A percentile compares a stretch with the other conserved stretches of the same genome.
These are phyloP conservation scores for Colletotrichum camelliae DNA, from an alignment of 2,329 filamentous ascomycete genomes.

Conservation along the genomic window DNA sequence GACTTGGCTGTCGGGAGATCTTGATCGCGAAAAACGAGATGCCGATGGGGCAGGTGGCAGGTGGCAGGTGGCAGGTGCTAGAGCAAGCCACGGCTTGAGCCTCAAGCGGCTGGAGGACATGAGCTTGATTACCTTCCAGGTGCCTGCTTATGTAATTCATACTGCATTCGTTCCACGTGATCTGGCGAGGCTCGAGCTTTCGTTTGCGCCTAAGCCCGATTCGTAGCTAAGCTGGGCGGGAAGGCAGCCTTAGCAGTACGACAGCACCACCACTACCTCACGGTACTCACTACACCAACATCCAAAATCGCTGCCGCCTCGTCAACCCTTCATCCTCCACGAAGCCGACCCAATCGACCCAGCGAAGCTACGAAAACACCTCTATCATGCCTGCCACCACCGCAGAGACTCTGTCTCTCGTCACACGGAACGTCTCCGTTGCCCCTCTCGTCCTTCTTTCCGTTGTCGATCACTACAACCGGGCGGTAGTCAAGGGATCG, in stretches of 20 bases:
- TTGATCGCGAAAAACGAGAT: not conserved
- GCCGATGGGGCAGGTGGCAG: not conserved
- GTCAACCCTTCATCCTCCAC: constrained; percentile 2
- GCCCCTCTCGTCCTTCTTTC: constrained; percentile 97
- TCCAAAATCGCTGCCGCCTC: not conserved
- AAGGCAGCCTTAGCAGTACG: constrained; percentile 32
- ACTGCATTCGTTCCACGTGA: constrained; percentile 4
- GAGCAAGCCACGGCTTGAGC: not conserved
- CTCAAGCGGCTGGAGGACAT: not conserved
- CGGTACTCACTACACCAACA: not conserved
- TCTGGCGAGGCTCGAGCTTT: constrained; percentile 22
- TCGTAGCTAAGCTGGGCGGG: constrained; percentile 22
- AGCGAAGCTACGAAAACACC: constrained; percentile 16
- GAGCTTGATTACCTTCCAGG: not conserved
- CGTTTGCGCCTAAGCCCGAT: constrained; percentile 19
- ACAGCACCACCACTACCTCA: constrained; percentile 19
- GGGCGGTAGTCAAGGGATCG: constrained; percentile 86
- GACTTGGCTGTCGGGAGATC: not conserved
- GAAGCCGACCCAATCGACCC: constrained; percentile 18
- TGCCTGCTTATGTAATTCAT: not conserved
- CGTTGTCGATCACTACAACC: constrained; percentile 97
- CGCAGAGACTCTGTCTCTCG: constrained; percentile 93
- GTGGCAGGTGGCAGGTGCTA: not conserved
- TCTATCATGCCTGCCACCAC: constrained; percentile 90
- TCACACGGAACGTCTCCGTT: constrained; percentile 94